phyloP scores from a whole-genome alignment of 768 basidiomycete genomes.

The Amyloporia xantha region DNA sequence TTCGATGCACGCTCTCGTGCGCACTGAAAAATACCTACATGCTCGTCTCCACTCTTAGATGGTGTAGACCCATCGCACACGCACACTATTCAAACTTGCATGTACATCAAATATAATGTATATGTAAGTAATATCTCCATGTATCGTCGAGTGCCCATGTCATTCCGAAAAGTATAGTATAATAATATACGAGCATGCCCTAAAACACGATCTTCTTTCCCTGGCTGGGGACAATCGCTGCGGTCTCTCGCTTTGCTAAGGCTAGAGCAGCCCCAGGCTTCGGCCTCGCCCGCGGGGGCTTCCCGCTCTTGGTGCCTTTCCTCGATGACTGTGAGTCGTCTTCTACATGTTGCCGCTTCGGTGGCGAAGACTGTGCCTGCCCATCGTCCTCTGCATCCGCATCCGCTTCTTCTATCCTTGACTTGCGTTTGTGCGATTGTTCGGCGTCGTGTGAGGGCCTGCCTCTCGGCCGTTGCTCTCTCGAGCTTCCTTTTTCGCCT shows the following conservation, averaged over 20 bases:
- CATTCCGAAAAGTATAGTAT: slow-evolving; percentile 5
- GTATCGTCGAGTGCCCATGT: neutral
- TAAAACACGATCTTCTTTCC: slow-evolving; percentile 73
- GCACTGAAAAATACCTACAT: neutral
- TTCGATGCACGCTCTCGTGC: neutral
- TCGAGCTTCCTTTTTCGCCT: neutral
- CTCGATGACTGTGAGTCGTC: neutral
- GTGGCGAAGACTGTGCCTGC: slow-evolving; percentile 15
- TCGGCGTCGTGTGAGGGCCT: neutral
- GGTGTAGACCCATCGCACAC: too few species aligned
- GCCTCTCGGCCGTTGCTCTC: neutral
- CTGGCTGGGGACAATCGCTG: slow-evolving; percentile 63
- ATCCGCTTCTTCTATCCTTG: slow-evolving; percentile 6
- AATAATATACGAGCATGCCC: neutral
- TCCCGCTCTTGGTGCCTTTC: slow-evolving; percentile 7
- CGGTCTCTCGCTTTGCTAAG: slow-evolving; percentile 66
- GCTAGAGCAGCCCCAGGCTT: slow-evolving; percentile 80
- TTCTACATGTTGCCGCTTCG: slow-evolving; percentile 16
- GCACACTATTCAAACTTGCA: too few species aligned
- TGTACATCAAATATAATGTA: too few species aligned
- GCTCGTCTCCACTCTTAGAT: neutral
- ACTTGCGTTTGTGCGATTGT: slow-evolving; percentile 5
- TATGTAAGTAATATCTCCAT: too few species aligned
- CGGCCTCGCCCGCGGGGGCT: slow-evolving; percentile 36
- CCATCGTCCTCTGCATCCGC: slow-evolving; percentile 10